These are phyloP conservation scores for Gnomoniopsis smithogilvyi DNA, from an alignment of 2,329 filamentous ascomycete genomes.

Conservation along the genomic window DNA sequence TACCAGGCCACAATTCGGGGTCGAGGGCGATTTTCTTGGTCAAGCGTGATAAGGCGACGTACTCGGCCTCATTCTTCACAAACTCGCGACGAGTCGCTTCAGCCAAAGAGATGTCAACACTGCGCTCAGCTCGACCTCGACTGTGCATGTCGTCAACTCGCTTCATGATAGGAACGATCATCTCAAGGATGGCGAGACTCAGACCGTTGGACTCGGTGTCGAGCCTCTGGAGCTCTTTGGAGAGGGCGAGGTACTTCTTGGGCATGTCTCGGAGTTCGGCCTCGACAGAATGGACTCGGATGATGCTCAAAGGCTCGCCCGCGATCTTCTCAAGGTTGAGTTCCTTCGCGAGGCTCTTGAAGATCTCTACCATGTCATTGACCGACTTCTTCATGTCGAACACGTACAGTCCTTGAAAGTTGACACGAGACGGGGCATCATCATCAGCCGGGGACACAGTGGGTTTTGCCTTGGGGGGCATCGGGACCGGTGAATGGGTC, in stretches of 20 bases:
- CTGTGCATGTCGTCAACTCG: neutral
- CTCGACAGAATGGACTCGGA: neutral
- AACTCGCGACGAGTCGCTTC: neutral
- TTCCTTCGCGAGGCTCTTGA: neutral
- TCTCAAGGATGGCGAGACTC: neutral
- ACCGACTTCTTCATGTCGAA: neutral
- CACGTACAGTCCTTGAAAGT: too few species aligned
- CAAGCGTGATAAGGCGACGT: neutral
- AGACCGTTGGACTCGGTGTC: neutral
- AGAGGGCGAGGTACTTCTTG: neutral
- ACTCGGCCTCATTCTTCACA: neutral
- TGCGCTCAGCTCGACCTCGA: neutral
- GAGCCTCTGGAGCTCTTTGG: neutral
- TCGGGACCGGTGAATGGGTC: neutral
- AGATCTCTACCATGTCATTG: neutral
- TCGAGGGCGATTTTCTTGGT: neutral
- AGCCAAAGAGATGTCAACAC: neutral
- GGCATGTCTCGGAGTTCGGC: neutral
- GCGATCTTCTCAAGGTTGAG: neutral
- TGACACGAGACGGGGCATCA: neutral
- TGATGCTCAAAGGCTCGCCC: neutral
- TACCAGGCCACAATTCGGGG: neutral
- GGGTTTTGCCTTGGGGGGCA: neutral
- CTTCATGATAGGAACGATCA: neutral
- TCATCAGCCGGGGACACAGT: neutral